phyloP scores from a whole-genome alignment of 2,329 filamentous ascomycete genomes.

The Sarocladium brachiariae region DNA sequence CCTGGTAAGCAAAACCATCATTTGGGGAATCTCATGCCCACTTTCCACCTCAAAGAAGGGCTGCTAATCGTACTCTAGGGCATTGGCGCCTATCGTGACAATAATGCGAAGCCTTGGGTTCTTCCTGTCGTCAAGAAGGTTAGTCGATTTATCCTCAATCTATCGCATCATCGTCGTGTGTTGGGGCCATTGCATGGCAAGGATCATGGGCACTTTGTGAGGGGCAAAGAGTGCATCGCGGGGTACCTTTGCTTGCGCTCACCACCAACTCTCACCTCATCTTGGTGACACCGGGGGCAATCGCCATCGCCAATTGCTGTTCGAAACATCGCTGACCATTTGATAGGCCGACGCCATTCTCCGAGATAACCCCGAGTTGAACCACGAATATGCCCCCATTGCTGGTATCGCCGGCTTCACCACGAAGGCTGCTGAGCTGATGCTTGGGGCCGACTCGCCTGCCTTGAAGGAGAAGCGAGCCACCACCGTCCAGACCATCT shows the following conservation, averaged over 20 bases:
- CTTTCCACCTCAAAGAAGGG: neutral
- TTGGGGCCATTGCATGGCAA: neutral
- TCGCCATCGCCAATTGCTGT: neutral
- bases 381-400: slow-evolving; percentile 98
- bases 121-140: slow-evolving; percentile 96
- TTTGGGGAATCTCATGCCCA: neutral
- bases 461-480: slow-evolving; percentile 78
- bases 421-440: slow-evolving; percentile 81
- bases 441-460: slow-evolving; percentile 72
- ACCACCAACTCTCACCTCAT: neutral
- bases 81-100: slow-evolving; percentile 89
- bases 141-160: too few relatives aligned
- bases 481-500: slow-evolving; percentile 86
- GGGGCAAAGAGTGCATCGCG: slow-evolving; percentile 3
- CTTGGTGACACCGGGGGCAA: too few relatives aligned
- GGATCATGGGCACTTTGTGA: slow-evolving; percentile 6
- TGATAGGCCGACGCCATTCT: slow-evolving; percentile 81
- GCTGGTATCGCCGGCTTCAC: slow-evolving; percentile 82
- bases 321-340: slow-evolving; percentile 16
- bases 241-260: neutral
- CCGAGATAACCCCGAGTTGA: slow-evolving; percentile 79
- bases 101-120: slow-evolving; percentile 96
- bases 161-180: neutral
- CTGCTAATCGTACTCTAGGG: slow-evolving; percentile 33
- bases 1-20: slow-evolving; percentile 51